phyloP scores from a whole-genome alignment of 139 green algal genomes.

The Raphidocelis subcapitata region DNA sequence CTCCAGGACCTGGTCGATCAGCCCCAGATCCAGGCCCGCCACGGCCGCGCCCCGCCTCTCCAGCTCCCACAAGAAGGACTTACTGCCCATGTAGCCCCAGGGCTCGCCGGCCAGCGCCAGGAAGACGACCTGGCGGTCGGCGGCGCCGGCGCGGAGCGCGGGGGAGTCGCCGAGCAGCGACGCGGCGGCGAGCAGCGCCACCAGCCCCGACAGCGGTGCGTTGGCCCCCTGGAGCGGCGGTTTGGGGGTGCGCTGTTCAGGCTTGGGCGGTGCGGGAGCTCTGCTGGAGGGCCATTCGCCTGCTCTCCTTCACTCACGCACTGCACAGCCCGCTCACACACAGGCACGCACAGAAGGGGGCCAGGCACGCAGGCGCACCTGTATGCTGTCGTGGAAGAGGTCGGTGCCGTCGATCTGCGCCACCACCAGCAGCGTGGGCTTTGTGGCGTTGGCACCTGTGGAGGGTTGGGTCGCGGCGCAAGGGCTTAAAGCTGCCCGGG shows the following conservation, averaged over 20 bases:
- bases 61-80: constrained; percentile 73
- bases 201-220: constrained; percentile 62
- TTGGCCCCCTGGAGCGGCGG: constrained; percentile 69
- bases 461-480: too few species aligned
- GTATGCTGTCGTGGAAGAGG: constrained; percentile 59
- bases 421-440: constrained; percentile 47
- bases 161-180: neutral
- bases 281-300: neutral
- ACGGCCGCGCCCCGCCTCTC: constrained; percentile 11
- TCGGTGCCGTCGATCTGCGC: constrained; percentile 50
- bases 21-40: constrained; percentile 39
- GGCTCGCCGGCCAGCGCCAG: constrained; percentile 66
- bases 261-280: neutral
- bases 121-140: constrained; percentile 56
- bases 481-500: too few species aligned
- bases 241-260: too few species aligned
- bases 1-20: constrained; percentile 47
- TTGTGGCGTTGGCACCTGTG: neutral
- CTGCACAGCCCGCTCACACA: neutral
- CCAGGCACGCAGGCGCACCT: constrained; percentile 24
- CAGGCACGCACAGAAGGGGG: too few species aligned
- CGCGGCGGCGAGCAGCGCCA: constrained; percentile 64
- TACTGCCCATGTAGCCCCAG: constrained; percentile 71
- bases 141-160: neutral
- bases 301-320: neutral